Evolutionary conservation across 208 protist genomes (phyloP).

Genomic region (Acanthamoeba healyi): DNA sequence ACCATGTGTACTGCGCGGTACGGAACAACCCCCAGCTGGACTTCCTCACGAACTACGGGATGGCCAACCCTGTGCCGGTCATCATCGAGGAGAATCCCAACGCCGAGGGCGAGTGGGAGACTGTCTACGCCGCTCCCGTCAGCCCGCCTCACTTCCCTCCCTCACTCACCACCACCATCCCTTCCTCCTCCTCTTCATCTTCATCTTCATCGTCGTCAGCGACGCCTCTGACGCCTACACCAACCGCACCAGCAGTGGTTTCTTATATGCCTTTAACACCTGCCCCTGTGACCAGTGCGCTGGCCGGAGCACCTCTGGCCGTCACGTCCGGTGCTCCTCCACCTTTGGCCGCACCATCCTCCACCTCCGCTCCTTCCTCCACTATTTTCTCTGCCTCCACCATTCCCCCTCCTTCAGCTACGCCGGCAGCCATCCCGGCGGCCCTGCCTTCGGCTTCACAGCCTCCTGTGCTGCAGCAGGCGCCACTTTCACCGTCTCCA

Average conservation of each 20-base stretch:
- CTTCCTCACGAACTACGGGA: slow-evolving; percentile 33
- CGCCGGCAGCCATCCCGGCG: no score
- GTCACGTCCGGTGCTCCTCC: no score
- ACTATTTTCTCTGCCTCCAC: background rate
- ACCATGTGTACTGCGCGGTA: slow-evolving; percentile 12
- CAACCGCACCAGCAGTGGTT: background rate
- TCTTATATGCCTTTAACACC: no score
- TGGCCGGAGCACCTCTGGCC: no score
- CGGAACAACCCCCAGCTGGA: slow-evolving; percentile 4
- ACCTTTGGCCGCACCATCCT: no score
- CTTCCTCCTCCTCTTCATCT: background rate
- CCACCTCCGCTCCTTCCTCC: no score
- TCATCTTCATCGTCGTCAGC: background rate
- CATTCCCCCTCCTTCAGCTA: background rate
- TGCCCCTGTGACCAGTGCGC: no score
- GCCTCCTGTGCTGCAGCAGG: no score
- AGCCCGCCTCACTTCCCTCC: background rate
- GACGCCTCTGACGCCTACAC: background rate
- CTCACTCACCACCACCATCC: background rate
- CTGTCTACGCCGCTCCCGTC: background rate
- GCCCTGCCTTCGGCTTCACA: background rate
- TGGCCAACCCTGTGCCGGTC: slow-evolving; percentile 13
- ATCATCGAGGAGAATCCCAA: slow-evolving; percentile 20
- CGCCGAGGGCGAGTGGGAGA: slow-evolving; percentile 7
- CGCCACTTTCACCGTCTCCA: no score